Evolutionary conservation across 208 protist genomes (phyloP), one percentile per base, ranked within the genome.

Genomic region (Trichomonas vaginalis): DNA sequence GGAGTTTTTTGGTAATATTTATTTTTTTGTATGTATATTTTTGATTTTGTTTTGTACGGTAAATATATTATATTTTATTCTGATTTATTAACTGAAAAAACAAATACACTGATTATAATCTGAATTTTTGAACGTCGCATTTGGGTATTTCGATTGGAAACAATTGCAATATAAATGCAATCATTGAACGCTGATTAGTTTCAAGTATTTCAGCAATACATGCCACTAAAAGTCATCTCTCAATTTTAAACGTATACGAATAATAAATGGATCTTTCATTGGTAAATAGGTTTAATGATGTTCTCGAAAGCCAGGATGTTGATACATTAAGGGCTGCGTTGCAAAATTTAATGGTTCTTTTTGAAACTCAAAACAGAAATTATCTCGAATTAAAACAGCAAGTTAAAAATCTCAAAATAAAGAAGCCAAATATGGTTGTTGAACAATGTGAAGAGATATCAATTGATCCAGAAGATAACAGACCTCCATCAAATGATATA

Each of bases 361-460:
- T 88, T 32, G 82, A 88, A 88, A 88, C 35, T 37, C 82, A 88
- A 88, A 88, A 88, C 47, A 42, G 82, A 88, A 88, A 88, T 88
- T 88, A 88, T 88, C 82, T 88, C 40, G 82, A 88, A 88, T 47
- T 88, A 47, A 88, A 88, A 88, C 17, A 42, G 47, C 82, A 88
- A 88, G 82, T 88, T 10, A 88, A 88, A 47, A 88, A 88, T 40
- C 39, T 88, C 14, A 88, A 88, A 47, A 32, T 88, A 0, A 42
- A 46, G 27, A 88, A 88, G 47, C 82, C 82, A n/a, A 45, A 88
- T 32, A 32, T 88, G 40, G 8, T 40, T 47, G 8, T 88, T n/a
- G 82, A 88, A 88, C 8, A 88, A 0, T 35, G 82, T 15, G 40
- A 88, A 47, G 82, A 88, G 47, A 47, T 88, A n/a, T n/a, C 82